Evolutionary conservation across 2,329 filamentous ascomycete species (phyloP).

Genomic region (Pseudonectria foliicola): DNA sequence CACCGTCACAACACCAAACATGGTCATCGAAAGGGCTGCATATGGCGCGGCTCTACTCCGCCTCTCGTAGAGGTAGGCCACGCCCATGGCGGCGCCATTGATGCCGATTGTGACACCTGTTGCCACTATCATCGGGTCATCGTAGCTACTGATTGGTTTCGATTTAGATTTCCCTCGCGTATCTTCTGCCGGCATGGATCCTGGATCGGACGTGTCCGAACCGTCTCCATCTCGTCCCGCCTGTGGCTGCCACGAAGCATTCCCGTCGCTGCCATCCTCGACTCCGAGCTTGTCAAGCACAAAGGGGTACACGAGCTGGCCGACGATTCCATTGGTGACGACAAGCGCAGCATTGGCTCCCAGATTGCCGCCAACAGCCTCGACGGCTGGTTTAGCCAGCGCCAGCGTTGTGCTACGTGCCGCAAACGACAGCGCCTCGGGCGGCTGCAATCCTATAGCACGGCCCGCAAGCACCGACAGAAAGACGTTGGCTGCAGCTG

Average conservation of each 20-base stretch:
- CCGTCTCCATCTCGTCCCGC: slow-evolving; percentile 2
- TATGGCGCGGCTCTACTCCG: slow-evolving; percentile 47
- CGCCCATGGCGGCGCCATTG: slow-evolving; percentile 55
- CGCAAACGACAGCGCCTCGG: slow-evolving; percentile 38
- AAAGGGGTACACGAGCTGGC: slow-evolving; percentile 33
- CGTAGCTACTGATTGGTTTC: slow-evolving; percentile 11
- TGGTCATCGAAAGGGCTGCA: slow-evolving; percentile 49
- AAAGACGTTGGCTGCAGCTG: slow-evolving; percentile 36
- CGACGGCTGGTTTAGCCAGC: slow-evolving; percentile 40
- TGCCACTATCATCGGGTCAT: slow-evolving; percentile 35
- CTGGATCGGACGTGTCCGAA: neutral
- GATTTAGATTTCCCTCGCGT: too few relatives aligned
- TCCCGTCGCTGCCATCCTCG: slow-evolving; percentile 1
- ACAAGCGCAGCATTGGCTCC: slow-evolving; percentile 44
- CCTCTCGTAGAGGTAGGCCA: slow-evolving; percentile 48
- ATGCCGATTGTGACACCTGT: slow-evolving; percentile 47
- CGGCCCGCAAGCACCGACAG: slow-evolving; percentile 31
- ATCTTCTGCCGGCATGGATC: slow-evolving; percentile 1
- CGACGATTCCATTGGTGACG: slow-evolving; percentile 43
- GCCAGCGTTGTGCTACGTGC: slow-evolving; percentile 45
- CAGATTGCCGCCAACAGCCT: slow-evolving; percentile 36
- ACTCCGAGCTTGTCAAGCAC: slow-evolving; percentile 24
- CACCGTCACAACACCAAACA: slow-evolving; percentile 50
- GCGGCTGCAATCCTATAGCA: slow-evolving; percentile 27
- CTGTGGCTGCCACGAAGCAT: neutral